Percentiles rank a stretch among this genome's conserved stretches.
These are phyloP conservation scores for Penicillium sp. DNA, from an alignment of 2,329 filamentous ascomycete genomes.

Conservation along the genomic window DNA sequence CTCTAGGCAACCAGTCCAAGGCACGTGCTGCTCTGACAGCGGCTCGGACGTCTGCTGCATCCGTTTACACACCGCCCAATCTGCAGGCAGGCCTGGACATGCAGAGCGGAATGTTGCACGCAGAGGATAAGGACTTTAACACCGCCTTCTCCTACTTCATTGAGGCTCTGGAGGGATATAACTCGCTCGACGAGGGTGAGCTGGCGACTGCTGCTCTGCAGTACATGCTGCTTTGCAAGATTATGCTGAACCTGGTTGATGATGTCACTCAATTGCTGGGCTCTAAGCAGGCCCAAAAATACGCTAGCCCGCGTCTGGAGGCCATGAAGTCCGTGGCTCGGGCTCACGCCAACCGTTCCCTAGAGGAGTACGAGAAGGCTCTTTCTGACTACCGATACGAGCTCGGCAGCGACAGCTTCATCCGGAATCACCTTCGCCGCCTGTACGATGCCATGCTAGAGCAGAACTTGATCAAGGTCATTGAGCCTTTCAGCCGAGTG, in stretches of 20 bases:
- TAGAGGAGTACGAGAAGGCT: conserved; percentile 96
- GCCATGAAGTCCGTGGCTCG: conserved; percentile 98
- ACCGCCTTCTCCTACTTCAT: conserved; percentile 99
- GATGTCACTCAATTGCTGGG: conserved; percentile 94
- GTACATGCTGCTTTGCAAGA: conserved; percentile 99
- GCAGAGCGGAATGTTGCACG: conserved; percentile 98
- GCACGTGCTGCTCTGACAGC: conserved; percentile 91
- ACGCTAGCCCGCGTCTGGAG: conserved; percentile 91
- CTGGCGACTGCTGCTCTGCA: conserved; percentile 97
- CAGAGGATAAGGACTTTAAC: conserved; percentile 98
- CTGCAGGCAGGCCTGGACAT: conserved; percentile 96
- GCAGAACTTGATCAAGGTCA: conserved; percentile 99
- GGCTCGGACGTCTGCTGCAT: conserved; percentile 90
- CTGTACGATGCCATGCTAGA: conserved; percentile 98
- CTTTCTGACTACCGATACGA: conserved; percentile 88
- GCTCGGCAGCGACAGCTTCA: conserved; percentile 90
- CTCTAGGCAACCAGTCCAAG: conserved; percentile 93
- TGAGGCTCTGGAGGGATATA: conserved; percentile 95
- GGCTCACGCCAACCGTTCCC: conserved; percentile 88
- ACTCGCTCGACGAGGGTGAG: conserved; percentile 79
- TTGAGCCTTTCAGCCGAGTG: conserved; percentile 95
- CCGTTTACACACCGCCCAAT: conserved; percentile 92
- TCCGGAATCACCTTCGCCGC: conserved; percentile 91
- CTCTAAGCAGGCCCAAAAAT: conserved; percentile 94
- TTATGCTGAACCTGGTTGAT: conserved; percentile 96